phyloP scores from a whole-genome alignment of 768 basidiomycete species.

The Mycena chlorophos region DNA sequence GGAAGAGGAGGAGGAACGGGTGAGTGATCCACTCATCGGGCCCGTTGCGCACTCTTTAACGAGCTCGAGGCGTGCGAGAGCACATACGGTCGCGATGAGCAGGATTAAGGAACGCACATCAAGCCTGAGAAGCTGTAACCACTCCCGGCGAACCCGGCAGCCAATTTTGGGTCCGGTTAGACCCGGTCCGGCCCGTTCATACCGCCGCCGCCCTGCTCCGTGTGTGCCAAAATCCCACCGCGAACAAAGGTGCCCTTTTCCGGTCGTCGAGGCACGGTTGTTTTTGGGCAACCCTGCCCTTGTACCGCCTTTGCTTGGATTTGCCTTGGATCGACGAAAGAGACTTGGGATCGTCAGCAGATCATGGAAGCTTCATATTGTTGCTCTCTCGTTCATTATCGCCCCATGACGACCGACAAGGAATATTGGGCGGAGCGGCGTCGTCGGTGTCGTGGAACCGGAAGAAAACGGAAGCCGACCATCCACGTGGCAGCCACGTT shows the following conservation, averaged over 20 bases:
- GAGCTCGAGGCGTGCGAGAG: slow-evolving; percentile 21
- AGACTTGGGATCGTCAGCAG: not conserved
- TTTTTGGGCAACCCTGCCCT: no score
- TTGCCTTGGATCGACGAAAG: not conserved
- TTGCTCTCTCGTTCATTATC: not conserved
- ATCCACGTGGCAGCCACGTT: slow-evolving; percentile 42
- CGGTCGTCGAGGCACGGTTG: no score
- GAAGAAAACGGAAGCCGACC: slow-evolving; percentile 32
- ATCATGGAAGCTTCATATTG: not conserved
- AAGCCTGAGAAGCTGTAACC: slow-evolving; percentile 4
- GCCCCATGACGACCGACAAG: slow-evolving; percentile 17
- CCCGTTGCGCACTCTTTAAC: slow-evolving; percentile 43
- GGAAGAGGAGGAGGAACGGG: slow-evolving; percentile 14
- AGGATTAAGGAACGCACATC: slow-evolving; percentile 1
- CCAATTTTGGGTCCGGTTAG: not conserved
- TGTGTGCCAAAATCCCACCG: no score
- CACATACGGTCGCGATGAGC: slow-evolving; percentile 9
- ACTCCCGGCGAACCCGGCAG: not conserved
- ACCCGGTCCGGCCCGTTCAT: not conserved
- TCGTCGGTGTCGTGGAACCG: slow-evolving; percentile 26
- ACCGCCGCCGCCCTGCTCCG: no score
- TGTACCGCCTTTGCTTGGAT: no score
- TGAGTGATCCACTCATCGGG: slow-evolving; percentile 31
- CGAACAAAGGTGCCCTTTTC: no score
- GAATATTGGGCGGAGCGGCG: slow-evolving; percentile 23